Percentiles rank a stretch among this genome's conserved stretches.
Evolutionary conservation across 305 asterid genomes (phyloP).

Genomic region (Stenogyne calaminthoides): DNA sequence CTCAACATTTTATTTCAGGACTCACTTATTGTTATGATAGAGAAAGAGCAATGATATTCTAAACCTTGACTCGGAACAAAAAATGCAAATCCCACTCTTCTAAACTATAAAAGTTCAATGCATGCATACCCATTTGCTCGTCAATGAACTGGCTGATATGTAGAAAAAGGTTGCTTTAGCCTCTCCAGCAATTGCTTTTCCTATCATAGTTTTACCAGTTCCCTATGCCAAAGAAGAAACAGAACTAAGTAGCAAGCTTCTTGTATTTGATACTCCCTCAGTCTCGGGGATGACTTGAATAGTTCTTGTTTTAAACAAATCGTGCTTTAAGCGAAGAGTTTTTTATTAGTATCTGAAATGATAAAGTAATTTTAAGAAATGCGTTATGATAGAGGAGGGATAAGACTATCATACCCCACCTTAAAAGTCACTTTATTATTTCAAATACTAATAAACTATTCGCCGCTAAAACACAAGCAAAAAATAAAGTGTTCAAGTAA

Average conservation of each 20-base stretch:
- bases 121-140: slow-evolving; percentile 93
- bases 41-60: slow-evolving; percentile 16
- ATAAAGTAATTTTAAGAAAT: too few species aligned
- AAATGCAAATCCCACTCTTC: slow-evolving; percentile 16
- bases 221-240: slow-evolving; percentile 59
- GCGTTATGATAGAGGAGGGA: too few species aligned
- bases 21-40: background rate
- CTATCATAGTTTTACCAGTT: slow-evolving; percentile 99
- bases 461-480: too few species aligned
- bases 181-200: slow-evolving; percentile 99
- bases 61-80: slow-evolving; percentile 13
- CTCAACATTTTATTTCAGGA: background rate
- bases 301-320: too few species aligned
- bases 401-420: too few species aligned
- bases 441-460: too few species aligned
- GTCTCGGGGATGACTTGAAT: too few species aligned
- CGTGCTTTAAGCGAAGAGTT: too few species aligned
- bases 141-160: slow-evolving; percentile 97
- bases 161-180: slow-evolving; percentile 98
- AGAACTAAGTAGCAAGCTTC: slow-evolving; percentile 29
- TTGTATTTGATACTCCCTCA: slow-evolving; percentile 15
- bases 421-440: too few species aligned
- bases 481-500: too few species aligned
- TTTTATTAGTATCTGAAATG: too few species aligned
- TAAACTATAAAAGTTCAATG: slow-evolving; percentile 9